Conservation (phyloP, 257 asterid genomes). For the Nicotiana obtusifolia region DNA sequence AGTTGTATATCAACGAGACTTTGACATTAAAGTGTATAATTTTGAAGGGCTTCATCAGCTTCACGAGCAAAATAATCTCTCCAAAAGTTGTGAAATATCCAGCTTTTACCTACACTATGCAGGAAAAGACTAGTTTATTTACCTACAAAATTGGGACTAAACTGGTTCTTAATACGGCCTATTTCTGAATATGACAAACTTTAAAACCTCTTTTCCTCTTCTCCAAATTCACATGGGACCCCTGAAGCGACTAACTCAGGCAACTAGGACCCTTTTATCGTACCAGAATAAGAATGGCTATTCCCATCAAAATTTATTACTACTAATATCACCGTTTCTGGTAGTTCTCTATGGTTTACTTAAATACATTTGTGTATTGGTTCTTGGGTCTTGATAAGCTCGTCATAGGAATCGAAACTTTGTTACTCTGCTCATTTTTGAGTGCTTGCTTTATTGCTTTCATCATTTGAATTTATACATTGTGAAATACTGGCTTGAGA, state of each 20-base stretch:
- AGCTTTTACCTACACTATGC: not conserved
- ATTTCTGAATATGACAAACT: not conserved
- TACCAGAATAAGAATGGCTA: not conserved
- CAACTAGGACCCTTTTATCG: not conserved
- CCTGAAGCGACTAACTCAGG: not conserved
- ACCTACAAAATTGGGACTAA: not conserved
- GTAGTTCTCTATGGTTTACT: slow-evolving; percentile 27
- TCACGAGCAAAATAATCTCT: not conserved
- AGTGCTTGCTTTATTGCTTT: not conserved
- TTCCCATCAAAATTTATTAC: not conserved
- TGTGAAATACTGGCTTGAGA: not conserved
- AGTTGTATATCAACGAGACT: not conserved
- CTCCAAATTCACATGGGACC: slow-evolving; percentile 19
- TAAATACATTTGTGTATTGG: slow-evolving; percentile 26
- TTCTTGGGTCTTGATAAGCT: slow-evolving; percentile 5
- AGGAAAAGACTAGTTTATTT: too few relatives aligned
- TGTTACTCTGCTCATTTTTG: slow-evolving; percentile 10
- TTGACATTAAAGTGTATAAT: not conserved
- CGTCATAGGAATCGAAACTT: slow-evolving; percentile 14
- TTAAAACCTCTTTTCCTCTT: not conserved
- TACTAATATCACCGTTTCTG: slow-evolving; percentile 20
- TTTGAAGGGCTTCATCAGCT: not conserved
- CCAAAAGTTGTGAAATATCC: not conserved
- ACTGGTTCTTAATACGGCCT: not conserved
- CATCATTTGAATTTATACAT: slow-evolving; percentile 11